A percentile compares a stretch with the other conserved stretches of the same genome.
Conservation (phyloP, 768 basidiomycete species). For the Psilocybe subaeruginosa region DNA sequence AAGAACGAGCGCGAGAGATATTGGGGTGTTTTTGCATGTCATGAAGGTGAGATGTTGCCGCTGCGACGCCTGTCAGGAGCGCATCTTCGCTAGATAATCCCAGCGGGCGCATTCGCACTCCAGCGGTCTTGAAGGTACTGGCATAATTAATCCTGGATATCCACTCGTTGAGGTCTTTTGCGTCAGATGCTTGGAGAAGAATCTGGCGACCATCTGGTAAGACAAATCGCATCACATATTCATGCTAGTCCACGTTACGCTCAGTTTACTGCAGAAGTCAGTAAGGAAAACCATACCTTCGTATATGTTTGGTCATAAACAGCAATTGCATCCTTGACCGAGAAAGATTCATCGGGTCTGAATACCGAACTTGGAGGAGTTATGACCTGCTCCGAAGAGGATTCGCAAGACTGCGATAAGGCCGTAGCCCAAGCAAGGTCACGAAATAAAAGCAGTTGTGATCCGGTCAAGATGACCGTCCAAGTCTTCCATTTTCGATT, state of each 20-base stretch:
- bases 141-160: conserved; percentile 93
- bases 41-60: conserved; percentile 82
- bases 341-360: conserved; percentile 85
- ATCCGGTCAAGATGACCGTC: conserved; percentile 85
- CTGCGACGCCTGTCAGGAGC: conserved; percentile 81
- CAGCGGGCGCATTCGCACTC: conserved; percentile 77
- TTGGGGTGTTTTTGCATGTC: conserved; percentile 53
- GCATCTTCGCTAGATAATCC: conserved; percentile 73
- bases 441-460: conserved; percentile 90
- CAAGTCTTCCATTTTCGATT: conserved; percentile 89
- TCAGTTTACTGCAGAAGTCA: not conserved
- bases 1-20: conserved; percentile 33
- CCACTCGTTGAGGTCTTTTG: conserved; percentile 86
- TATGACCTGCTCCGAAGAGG: conserved; percentile 8
- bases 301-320: conserved; percentile 77
- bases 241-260: conserved; percentile 44
- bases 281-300: conserved; percentile 55
- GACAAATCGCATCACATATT: conserved; percentile 76
- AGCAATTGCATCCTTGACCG: conserved; percentile 78
- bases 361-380: conserved; percentile 39
- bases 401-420: conserved; percentile 45
- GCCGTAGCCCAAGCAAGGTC: conserved; percentile 60
- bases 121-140: conserved; percentile 85
- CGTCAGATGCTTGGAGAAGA: conserved; percentile 73
- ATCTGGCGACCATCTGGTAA: conserved; percentile 80